Base-by-base conservation (phyloP, 2,329 filamentous ascomycete species). In the Aspergillus ruber region DNA sequence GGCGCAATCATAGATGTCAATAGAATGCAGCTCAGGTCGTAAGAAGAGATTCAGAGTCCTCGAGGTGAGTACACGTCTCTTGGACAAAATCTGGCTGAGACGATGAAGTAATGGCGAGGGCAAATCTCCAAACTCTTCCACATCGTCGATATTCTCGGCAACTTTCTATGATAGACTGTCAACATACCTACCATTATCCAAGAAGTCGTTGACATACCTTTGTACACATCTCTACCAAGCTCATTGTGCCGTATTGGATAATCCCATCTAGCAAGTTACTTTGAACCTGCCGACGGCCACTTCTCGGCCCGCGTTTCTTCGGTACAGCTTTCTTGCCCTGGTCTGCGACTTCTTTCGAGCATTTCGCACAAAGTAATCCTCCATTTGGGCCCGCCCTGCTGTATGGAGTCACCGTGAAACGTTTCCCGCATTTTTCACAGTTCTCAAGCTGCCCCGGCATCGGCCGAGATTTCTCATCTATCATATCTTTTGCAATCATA, bases 341-440 rank as follows among this genome's bases (percentile, higher is more conserved):
- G 52, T 87, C 84, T 36, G 80, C 79, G 44, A 86, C 68, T 52
- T 88, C 81, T 59, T 86, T 90, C 18, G 88, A 86, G 61, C 91
- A 97, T 18, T 86, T 82, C 3, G 78, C 77, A 63, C 91, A 97
- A 1, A 96, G 74, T n/a, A 97, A 74, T 13, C 89, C 89, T 3
- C 90, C 90, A n/a, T 85, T 77, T 0, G 88, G 86, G 0, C 87
- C 89, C 23, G 84, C 80, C 55, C 89, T 85, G 52, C 86, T 90
- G 70, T 96, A 96, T 0, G 88, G 80, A 0, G 91, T 96, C 40
- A 97, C 90, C 0, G 89, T 95, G 62, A 97, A 97, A 33, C 90
- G 83, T 53, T 93, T 95, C 39, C 79, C 77, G 66, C 91, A 97
- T 3, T 84, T 72, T 52, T 87, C 89, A 63, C 91, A 97, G 56